These are phyloP conservation scores for Sesbania bispinosa DNA, from an alignment of 306 rosid species.

Conservation along the genomic window DNA sequence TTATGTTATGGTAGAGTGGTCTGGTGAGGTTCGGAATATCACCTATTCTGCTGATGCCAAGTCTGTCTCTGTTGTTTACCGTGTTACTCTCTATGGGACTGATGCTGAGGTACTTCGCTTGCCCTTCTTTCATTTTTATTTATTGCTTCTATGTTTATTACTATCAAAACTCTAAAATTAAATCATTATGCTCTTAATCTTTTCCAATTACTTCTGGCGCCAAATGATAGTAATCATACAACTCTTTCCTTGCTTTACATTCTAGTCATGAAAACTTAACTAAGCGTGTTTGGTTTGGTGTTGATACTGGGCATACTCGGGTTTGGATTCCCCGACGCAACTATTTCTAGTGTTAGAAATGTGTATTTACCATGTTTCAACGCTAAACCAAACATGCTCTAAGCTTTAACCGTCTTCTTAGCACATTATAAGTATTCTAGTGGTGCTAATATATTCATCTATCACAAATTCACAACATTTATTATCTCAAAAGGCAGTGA, in stretches of 20 bases:
- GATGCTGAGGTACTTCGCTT: constrained; percentile 66
- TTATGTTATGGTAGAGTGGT: constrained; percentile 75
- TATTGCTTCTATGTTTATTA: too few species aligned
- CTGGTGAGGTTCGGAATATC: constrained; percentile 75
- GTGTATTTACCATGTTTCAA: too few species aligned
- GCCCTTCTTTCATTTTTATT: too few species aligned
- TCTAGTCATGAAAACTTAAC: not conserved
- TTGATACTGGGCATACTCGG: too few species aligned
- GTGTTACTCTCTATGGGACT: constrained; percentile 83
- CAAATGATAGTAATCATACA: too few species aligned
- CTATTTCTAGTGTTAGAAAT: too few species aligned
- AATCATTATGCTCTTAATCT: not conserved
- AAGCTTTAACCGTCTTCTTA: not conserved
- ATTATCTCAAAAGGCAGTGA: not conserved
- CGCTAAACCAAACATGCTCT: too few species aligned
- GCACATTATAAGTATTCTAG: not conserved
- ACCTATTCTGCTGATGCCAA: constrained; percentile 59
- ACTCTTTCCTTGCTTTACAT: too few species aligned
- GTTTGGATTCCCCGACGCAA: too few species aligned
- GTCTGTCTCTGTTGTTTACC: constrained; percentile 76
- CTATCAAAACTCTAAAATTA: not conserved
- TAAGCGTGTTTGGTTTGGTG: too few species aligned
- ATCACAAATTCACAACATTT: not conserved
- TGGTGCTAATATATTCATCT: not conserved
- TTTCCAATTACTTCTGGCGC: too few species aligned